Conservation (phyloP, 176 grass and related monocot species). For the Oryza coarctata region DNA sequence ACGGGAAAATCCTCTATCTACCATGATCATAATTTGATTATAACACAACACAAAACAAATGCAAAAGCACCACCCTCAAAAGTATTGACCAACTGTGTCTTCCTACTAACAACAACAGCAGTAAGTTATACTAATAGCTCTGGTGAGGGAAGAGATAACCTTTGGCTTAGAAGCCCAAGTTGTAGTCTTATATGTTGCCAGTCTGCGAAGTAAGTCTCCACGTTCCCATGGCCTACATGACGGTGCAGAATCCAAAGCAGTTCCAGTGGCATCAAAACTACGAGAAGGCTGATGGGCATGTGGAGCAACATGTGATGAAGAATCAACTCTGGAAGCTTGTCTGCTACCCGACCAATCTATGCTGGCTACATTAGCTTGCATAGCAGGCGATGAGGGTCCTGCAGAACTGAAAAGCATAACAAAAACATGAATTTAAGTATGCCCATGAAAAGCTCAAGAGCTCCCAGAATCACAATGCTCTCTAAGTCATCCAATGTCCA, state of each 20-base stretch:
- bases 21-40: constrained; percentile 8
- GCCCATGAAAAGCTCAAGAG: not conserved
- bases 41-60: constrained; percentile 1
- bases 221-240: constrained; percentile 94
- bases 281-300: constrained; percentile 57
- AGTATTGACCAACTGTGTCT: not conserved
- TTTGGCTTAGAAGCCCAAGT: constrained; percentile 86
- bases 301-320: constrained; percentile 51
- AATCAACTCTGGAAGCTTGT: constrained; percentile 77
- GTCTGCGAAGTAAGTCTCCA: constrained; percentile 79
- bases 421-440: not conserved
- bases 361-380: constrained; percentile 72
- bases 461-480: not conserved
- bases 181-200: constrained; percentile 77
- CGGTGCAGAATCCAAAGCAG: constrained; percentile 55
- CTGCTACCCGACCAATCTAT: constrained; percentile 82
- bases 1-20: no score
- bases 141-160: constrained; percentile 41
- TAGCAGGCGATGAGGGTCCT: constrained; percentile 79
- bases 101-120: not conserved
- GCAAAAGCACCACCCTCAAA: constrained; percentile 3
- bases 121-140: not conserved
- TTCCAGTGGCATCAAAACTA: constrained; percentile 74
- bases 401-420: constrained; percentile 67
- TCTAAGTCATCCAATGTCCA: not conserved